These are phyloP conservation scores for Betula pendula DNA, from an alignment of 306 rosid genomes.

Conservation along the genomic window DNA sequence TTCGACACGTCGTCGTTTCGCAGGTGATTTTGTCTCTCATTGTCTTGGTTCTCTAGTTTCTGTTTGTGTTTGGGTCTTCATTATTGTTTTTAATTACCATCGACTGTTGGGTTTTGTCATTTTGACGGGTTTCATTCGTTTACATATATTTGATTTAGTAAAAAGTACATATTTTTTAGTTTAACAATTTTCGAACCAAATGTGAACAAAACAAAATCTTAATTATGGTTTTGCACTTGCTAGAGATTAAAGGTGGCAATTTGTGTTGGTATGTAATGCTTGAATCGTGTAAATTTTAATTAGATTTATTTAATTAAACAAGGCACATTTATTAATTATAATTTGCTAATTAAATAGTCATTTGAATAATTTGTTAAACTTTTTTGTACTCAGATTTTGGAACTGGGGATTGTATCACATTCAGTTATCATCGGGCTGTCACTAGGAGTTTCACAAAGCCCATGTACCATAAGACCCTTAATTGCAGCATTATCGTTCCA, in stretches of 20 bases:
- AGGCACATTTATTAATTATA: no score
- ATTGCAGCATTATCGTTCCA: slow-evolving; percentile 90
- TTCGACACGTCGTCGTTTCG: slow-evolving; percentile 84
- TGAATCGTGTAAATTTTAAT: no score
- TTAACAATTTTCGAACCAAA: no score
- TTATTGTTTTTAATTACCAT: background rate
- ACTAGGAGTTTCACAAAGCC: slow-evolving; percentile 87
- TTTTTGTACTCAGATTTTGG: slow-evolving; percentile 62
- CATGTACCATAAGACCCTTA: slow-evolving; percentile 83
- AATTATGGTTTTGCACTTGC: no score
- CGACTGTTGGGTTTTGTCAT: background rate
- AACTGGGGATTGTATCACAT: slow-evolving; percentile 95
- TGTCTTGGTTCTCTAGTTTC: background rate
- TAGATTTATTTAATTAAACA: no score
- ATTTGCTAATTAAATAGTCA: no score
- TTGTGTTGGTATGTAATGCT: no score
- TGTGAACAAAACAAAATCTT: no score
- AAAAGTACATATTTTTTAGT: no score
- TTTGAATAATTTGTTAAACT: background rate
- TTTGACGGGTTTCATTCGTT: no score
- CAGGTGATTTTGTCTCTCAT: slow-evolving; percentile 50
- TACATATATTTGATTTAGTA: no score
- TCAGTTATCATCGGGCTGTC: slow-evolving; percentile 91
- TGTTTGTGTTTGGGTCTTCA: slow-evolving; percentile 13
- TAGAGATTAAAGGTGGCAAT: no score